Conservation (phyloP, 495 filamentous ascomycete species). For the Pyrenula massariospora region DNA sequence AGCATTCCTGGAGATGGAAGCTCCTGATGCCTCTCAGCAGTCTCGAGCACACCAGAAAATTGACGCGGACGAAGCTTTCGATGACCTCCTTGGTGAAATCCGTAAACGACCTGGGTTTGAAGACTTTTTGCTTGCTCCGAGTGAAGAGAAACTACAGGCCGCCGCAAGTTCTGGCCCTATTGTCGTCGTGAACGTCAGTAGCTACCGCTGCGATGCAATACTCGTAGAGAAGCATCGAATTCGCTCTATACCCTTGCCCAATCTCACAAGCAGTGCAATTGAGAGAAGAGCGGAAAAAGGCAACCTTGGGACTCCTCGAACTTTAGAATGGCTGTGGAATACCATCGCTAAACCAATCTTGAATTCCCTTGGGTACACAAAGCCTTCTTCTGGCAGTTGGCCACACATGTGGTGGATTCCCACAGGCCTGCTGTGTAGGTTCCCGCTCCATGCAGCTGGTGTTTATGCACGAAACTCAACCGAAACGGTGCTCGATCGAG, state of each 20-base stretch:
- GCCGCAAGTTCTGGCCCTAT: constrained; percentile 7
- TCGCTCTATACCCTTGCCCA: background rate
- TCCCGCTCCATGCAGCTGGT: constrained; percentile 15
- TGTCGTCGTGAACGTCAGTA: constrained; percentile 10
- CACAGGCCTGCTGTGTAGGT: constrained; percentile 6
- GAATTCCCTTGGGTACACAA: constrained; percentile 2
- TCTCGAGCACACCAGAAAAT: too few species aligned
- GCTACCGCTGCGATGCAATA: constrained; percentile 5
- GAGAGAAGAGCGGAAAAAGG: too few species aligned
- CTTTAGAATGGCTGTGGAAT: constrained; percentile 9
- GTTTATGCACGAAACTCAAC: background rate
- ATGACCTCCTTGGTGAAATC: too few species aligned
- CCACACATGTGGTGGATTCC: constrained; percentile 15
- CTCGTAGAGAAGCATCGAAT: background rate
- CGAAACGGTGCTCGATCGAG: constrained; percentile 10
- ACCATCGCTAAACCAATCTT: constrained; percentile 2
- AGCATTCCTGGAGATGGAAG: background rate
- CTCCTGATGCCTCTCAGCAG: background rate
- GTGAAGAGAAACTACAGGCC: constrained; percentile 2
- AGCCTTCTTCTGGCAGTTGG: background rate
- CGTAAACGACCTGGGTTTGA: constrained; percentile 1
- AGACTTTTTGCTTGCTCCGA: background rate
- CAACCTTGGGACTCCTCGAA: too few species aligned
- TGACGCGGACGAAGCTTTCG: too few species aligned
- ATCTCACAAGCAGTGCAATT: background rate